phyloP scores from a whole-genome alignment of 139 green algal species.

The Microglena sp. region DNA sequence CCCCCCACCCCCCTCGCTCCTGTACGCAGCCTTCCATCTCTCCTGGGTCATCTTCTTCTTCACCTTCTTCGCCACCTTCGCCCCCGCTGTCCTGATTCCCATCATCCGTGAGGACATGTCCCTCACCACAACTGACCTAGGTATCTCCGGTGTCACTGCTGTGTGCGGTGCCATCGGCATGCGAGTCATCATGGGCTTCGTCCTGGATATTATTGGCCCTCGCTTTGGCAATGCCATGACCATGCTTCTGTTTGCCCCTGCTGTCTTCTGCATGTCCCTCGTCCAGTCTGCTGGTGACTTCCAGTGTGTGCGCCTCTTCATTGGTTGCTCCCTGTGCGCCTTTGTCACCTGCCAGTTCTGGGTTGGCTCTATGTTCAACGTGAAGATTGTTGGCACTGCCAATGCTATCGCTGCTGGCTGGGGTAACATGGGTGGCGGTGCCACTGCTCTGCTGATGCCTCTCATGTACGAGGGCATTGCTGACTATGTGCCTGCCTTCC shows the following conservation, averaged over 20 bases:
- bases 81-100: slow-evolving; percentile 49
- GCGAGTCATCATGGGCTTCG: slow-evolving; percentile 52
- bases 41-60: slow-evolving; percentile 83
- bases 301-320: slow-evolving; percentile 51
- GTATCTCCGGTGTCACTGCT: slow-evolving; percentile 45
- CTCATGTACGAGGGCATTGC: slow-evolving; percentile 57
- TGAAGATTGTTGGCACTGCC: slow-evolving; percentile 76
- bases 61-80: slow-evolving; percentile 89
- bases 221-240: slow-evolving; percentile 43
- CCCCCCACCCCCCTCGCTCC: too few species aligned
- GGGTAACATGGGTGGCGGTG: slow-evolving; percentile 85
- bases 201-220: slow-evolving; percentile 73
- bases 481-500: slow-evolving; percentile 15
- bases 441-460: slow-evolving; percentile 90
- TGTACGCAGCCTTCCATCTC: slow-evolving; percentile 69
- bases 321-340: slow-evolving; percentile 57
- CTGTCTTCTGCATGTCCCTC: slow-evolving; percentile 62
- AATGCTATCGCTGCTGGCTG: slow-evolving; percentile 76
- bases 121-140: slow-evolving; percentile 45
- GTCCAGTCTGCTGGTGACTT: slow-evolving; percentile 38
- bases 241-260: slow-evolving; percentile 47
- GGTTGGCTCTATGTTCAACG: slow-evolving; percentile 76
- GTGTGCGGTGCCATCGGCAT: slow-evolving; percentile 55
- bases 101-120: slow-evolving; percentile 74
- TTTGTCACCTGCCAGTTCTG: slow-evolving; percentile 93